Evolutionary conservation across 176 grass and related monocot species (phyloP), one percentile per base, ranked within the genome.

Genomic region (Musa acuminata): DNA sequence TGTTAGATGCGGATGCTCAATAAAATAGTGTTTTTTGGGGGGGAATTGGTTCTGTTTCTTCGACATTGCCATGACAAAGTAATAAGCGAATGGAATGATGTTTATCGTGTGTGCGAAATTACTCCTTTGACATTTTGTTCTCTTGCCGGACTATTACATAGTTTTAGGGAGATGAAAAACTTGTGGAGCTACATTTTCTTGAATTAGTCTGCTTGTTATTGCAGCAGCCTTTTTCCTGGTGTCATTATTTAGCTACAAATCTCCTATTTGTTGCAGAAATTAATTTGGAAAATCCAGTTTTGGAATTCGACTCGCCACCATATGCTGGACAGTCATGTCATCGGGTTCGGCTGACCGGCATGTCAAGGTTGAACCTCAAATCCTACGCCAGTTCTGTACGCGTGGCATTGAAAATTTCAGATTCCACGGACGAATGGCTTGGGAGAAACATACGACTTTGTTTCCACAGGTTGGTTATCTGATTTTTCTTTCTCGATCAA

Each of bases 381-480:
- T 91, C 82, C 52, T 98, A 89, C 57, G 76, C 95, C 58, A 91
- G 74, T 81, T 72, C 82, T 48, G 77, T 84, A 62, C 82, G 78
- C 59, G 73, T 89, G 67, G 73, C 64, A 62, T 82, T 98, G 66
- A 98, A 91, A 69, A 72, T 89, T 72, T 87, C 88, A 16, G 82
- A 77, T 79, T 83, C 84, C 67, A 72, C 84, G 49, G 88, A 84
- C 9, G 88, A 89, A 29, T 91, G 86, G 20, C 71, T 86, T 64
- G 82, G 87, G 51, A 81, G 72, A 86, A 98, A 93, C 67, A 63
- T 91, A 69, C 77, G 85, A 65, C 84, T 98, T 80, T 98, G 95
- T 78, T 86, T 92, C n/a, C 90, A 93, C 74, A 52, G 88, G 94
- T 98, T 84, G 91, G 90, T 70, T 43, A 19, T 80, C 35, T 35